Conservation (phyloP, 192 early-diverging fungal genomes). For the Entomortierella beljakovae region DNA sequence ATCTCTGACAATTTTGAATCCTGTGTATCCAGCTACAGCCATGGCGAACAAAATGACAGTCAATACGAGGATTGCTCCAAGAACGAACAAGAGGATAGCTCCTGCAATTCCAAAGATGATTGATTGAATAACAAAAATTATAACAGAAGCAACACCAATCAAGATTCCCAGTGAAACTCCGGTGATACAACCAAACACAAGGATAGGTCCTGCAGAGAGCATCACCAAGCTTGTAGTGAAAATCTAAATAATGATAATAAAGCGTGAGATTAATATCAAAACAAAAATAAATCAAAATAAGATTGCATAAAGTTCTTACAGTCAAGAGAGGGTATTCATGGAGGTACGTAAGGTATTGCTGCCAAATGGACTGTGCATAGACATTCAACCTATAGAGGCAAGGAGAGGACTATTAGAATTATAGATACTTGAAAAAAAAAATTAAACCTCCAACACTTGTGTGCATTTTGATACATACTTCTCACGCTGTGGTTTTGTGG, state of each 20-base stretch:
- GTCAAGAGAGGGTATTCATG: conserved; percentile 27
- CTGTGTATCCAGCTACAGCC: conserved; percentile 20
- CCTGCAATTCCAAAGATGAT: conserved; percentile 39
- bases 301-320: neutral
- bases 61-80: conserved; percentile 32
- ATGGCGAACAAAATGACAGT: conserved; percentile 32
- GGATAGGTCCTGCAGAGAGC: conserved; percentile 28
- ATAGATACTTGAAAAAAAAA: neutral
- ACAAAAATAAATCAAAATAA: neutral
- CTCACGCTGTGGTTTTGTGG: conserved; percentile 16
- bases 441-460: neutral
- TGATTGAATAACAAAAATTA: conserved; percentile 33
- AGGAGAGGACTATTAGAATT: neutral
- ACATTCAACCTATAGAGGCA: conserved; percentile 9
- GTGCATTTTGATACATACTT: conserved; percentile 20
- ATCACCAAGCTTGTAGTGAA: conserved; percentile 19
- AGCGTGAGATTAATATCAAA: neutral
- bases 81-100: conserved; percentile 17
- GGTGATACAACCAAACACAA: conserved; percentile 35
- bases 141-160: conserved; percentile 8
- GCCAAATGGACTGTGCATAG: conserved; percentile 1
- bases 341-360: conserved; percentile 3
- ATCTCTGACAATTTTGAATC: conserved; percentile 11
- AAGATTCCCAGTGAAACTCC: conserved; percentile 34
- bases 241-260: conserved; percentile 16